Base-by-base conservation (phyloP, 2,329 filamentous ascomycete species). In the Coniochaeta sp. region DNA sequence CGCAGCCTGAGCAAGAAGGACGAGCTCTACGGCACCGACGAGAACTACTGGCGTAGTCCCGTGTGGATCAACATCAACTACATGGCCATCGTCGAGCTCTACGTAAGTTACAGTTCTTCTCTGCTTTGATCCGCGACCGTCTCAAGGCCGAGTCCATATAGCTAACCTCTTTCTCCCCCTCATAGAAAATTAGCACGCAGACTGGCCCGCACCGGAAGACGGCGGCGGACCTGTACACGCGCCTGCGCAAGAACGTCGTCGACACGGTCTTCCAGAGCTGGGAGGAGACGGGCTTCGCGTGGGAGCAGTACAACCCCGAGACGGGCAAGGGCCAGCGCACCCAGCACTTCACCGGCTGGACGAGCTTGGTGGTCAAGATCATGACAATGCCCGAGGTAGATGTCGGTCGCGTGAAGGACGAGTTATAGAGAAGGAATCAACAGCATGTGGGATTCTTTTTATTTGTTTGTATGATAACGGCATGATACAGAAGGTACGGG, bases 331-430 rank as follows among this genome's bases (percentile, higher is more conserved):
- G 95, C n/a, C 93, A 98, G 79, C 83, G 95, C 47, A 98, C 93
- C 5, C 92, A 97, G 79, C 93, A 98, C 74, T 99, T 99, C 72
- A 97, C 95, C 0, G 95, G 95, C 57, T 99, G 95, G 95, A 99
- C 95, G n/a, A 96, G 91, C 72, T 79, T 98, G 74, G 90, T 98
- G 55, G 93, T 98, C 54, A 97, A 96, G 80, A 91, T 99, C 66
- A 96, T 98, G 92, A 86, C 86, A 55, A 93, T 99, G 91, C 89
- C 91, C 7, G 89, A 96, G 66, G 70, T 91, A 24, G 64, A 60
- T 38, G 56, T 56, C 44, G 67, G 64, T 32, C 72, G 73, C 55
- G 68, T 59, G 22, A 74, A 70, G 64, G 81, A 83, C 65, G 82
- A 84, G 73, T 68, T 84, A 59, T 84, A 66, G 58, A 38, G n/a